Base-by-base conservation (phyloP, 106 monocot species). In the Iris macrosiphon region DNA sequence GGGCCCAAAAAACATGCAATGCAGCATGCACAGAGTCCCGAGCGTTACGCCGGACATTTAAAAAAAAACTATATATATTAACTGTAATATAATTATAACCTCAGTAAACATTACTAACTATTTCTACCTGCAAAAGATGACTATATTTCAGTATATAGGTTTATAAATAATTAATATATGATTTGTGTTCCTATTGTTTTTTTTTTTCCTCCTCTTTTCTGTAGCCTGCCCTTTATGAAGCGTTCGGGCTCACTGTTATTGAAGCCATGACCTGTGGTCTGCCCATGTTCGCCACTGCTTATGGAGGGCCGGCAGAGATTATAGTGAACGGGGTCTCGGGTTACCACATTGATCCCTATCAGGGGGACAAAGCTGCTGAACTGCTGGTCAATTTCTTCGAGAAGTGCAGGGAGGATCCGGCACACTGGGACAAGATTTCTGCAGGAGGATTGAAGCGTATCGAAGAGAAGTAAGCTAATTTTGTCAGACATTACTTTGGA, bases 261-360 rank as follows among this genome's bases (percentile, higher is more conserved):
- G 87, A 87, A 47, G 39, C 87, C 34, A 87, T 87, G 87, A 78
- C 87, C 22, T 87, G 87, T 18, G 87, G 87, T 6, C 71, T 87
- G 28, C 87, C 87, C 5, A 87, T 81, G 18, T 78, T 87, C 44
- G 87, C 87, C 4, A 87, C 87, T 21, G 54, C 49, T 15, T 59
- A 81, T 45, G 87, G 87, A 55, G 73, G 73, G 7, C 73, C 73
- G 0, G 73, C 40, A 10, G 73, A 73, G 66, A 87, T 87, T 38
- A 87, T 87, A 40, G 78, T 74, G 11, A 25, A 87, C 4, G 87
- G 81, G 0, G 64, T 75, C 27, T 87, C 87, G 2, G 87, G 87
- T 44, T 87, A 67, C 71, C 87, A 62, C 49, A 62, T 62, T 15
- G 62, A 62, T 48, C 62, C 62, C 49, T 62, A 62, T 25, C 62